Base-by-base conservation (phyloP, 108 stramenopile species). In the Fragilaria crotonensis region DNA sequence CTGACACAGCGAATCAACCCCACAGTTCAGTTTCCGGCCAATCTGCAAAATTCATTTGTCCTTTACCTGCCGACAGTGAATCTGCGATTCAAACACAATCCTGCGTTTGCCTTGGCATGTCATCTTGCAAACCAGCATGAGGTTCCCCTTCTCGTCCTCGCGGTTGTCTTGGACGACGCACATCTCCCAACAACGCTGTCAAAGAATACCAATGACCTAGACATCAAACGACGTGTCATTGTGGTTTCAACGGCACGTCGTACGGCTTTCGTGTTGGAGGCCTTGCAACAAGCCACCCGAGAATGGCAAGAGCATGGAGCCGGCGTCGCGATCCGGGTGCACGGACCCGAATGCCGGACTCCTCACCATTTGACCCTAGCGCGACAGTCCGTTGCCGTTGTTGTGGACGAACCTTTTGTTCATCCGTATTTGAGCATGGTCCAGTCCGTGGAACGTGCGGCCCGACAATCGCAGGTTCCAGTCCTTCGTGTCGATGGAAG, bases 381-480 rank as follows among this genome's bases (percentile, higher is more conserved):
- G 0, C 48, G 59, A n/a, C 26, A 62, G 25, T 64, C 77, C 4
- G 9, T 47, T 18, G 72, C 73, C 7, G 82, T 83, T 1, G 78
- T 83, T 1, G 61, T 53, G 19, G 82, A 83, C 36, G 82, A 83
- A 68, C 75, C 82, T 5, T 83, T 83, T 69, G 82, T 83, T n/a
- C 57, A 67, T n/a, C 82, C 82, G 1, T 77, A 67, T 49, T 26
- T 60, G 17, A 53, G 47, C 9, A 63, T 66, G 31, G 56, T 68
- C 17, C 52, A 58, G 45, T 45, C 48, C 27, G 66, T 79, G 4
- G 72, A 70, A n/a, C 32, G 50, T 29, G 69, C 73, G 2, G 65
- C 67, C 31, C 21, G 33, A 0, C 25, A 52, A n/a, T 45, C 52
- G 20, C 29, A 30, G 17, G 68, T 79, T 18, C 67, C 71, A n/a